Evolutionary conservation across 106 monocot species (phyloP).

Genomic region (Chionographis japonica): DNA sequence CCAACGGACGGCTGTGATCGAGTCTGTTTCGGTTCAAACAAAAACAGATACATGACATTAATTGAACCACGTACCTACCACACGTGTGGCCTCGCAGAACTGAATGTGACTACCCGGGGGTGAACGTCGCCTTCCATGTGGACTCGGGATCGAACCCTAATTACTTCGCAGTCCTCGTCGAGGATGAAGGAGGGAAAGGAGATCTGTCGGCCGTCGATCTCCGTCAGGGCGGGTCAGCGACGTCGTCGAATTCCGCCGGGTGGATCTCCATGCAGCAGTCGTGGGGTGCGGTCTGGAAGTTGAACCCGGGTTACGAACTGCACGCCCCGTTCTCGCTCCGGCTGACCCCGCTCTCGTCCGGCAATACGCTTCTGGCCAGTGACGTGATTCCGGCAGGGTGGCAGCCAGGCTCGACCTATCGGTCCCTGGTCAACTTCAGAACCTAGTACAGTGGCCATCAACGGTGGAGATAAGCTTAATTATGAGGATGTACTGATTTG

Average conservation of each 20-base stretch:
- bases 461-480: too few relatives aligned
- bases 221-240: not conserved
- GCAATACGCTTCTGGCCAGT: constrained; percentile 17
- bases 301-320: constrained; percentile 24
- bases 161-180: constrained; percentile 43
- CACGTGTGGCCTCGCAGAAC: constrained; percentile 8
- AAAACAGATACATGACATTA: not conserved
- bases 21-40: not conserved
- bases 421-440: constrained; percentile 30
- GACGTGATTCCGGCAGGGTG: constrained; percentile 48
- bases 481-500: too few relatives aligned
- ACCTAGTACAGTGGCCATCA: not conserved
- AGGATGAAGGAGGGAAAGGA: constrained; percentile 49
- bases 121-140: constrained; percentile 36
- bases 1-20: too few relatives aligned
- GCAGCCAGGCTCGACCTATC: constrained; percentile 31
- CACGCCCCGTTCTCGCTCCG: constrained; percentile 45
- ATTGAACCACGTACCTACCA: not conserved
- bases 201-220: constrained; percentile 33
- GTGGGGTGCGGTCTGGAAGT: constrained; percentile 57
- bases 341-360: constrained; percentile 15
- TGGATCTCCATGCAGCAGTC: constrained; percentile 51
- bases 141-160: constrained; percentile 37
- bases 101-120: constrained; percentile 34
- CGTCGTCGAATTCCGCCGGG: not conserved